These are phyloP conservation scores for Fusarium sp. DNA, from an alignment of 2,329 filamentous ascomycete species.

Conservation along the genomic window DNA sequence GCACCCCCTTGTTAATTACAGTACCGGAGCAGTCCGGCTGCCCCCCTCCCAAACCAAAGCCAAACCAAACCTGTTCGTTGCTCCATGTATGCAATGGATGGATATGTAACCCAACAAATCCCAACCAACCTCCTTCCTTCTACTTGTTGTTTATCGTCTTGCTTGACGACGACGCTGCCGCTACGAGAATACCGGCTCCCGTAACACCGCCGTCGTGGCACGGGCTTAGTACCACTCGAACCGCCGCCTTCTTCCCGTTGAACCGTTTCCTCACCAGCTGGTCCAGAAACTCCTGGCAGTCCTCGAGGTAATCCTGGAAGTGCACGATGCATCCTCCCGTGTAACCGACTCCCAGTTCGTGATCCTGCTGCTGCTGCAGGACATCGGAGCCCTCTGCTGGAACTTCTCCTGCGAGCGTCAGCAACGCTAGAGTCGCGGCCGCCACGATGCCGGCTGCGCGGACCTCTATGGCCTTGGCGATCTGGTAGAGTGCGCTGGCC, in stretches of 20 bases:
- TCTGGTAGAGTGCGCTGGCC: slow-evolving; percentile 71
- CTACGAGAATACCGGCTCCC: slow-evolving; percentile 71
- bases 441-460: slow-evolving; percentile 81
- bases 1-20: slow-evolving; percentile 32
- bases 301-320: slow-evolving; percentile 78
- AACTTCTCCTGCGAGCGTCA: slow-evolving; percentile 78
- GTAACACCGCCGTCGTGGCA: slow-evolving; percentile 73
- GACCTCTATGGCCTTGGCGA: slow-evolving; percentile 77
- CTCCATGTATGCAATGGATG: not conserved
- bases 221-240: slow-evolving; percentile 63
- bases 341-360: slow-evolving; percentile 80
- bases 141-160: slow-evolving; percentile 53
- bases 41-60: slow-evolving; percentile 1
- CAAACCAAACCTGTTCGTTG: not conserved
- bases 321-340: slow-evolving; percentile 85
- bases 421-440: slow-evolving; percentile 76
- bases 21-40: slow-evolving; percentile 32
- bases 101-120: slow-evolving; percentile 19
- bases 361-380: slow-evolving; percentile 29
- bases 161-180: slow-evolving; percentile 50
- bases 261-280: slow-evolving; percentile 55
- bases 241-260: slow-evolving; percentile 49
- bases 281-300: slow-evolving; percentile 78
- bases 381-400: slow-evolving; percentile 47
- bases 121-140: slow-evolving; percentile 6